Evolutionary conservation across 306 rosid genomes (phyloP).

Genomic region (Quercus dentata): DNA sequence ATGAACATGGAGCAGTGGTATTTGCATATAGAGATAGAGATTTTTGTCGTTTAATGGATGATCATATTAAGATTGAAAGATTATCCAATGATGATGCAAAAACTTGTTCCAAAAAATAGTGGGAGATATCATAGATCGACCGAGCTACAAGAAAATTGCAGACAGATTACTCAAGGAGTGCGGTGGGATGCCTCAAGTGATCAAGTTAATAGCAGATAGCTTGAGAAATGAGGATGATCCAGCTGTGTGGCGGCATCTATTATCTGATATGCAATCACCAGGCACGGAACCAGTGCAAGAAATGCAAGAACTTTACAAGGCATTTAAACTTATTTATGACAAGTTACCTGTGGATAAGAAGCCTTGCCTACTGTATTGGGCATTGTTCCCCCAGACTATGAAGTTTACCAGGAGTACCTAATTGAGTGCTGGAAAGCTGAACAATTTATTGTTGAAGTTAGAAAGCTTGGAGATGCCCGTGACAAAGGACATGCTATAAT

Average conservation of each 20-base stretch:
- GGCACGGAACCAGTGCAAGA: background rate
- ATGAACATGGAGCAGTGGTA: background rate
- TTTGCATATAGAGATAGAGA: background rate
- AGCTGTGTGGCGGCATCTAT: background rate
- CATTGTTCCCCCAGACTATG: background rate
- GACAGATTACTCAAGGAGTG: background rate
- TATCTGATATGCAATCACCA: background rate
- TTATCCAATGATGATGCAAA: background rate
- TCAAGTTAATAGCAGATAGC: background rate
- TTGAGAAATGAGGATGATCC: background rate
- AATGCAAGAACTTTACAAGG: too few species aligned
- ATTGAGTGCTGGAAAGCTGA: too few species aligned
- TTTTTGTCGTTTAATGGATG: background rate
- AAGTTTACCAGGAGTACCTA: background rate
- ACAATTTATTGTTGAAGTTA: background rate
- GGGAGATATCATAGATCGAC: background rate
- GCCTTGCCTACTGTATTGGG: background rate
- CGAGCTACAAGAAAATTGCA: background rate
- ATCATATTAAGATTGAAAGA: background rate
- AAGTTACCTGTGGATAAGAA: background rate
- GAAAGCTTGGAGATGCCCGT: background rate
- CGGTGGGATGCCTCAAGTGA: background rate
- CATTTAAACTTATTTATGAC: background rate
- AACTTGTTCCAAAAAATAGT: background rate
- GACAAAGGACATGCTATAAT: background rate